A percentile compares a stretch with the other conserved stretches of the same genome.
phyloP scores from a whole-genome alignment of 202 grass and related monocot species.

The Carex sylvatica region DNA sequence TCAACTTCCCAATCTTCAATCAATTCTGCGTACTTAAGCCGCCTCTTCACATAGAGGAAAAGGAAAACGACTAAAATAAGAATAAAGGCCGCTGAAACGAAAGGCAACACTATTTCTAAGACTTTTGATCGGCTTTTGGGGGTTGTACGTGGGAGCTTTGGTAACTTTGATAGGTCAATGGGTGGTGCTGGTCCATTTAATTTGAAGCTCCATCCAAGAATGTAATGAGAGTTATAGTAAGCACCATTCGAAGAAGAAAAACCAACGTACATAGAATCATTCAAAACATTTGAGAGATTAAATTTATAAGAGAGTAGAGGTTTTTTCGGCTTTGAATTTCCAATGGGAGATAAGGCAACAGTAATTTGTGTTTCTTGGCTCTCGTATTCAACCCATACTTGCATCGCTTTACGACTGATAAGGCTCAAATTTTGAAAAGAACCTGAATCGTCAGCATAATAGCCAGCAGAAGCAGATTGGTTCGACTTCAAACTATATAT shows the following conservation, averaged over 20 bases:
- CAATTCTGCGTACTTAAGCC: conserved; percentile 50
- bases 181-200: conserved; percentile 46
- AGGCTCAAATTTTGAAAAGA: conserved; percentile 37
- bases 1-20: conserved; percentile 78
- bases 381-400: conserved; percentile 78
- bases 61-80: conserved; percentile 15
- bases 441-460: conserved; percentile 44
- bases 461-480: conserved; percentile 27
- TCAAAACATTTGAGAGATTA: conserved; percentile 45
- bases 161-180: conserved; percentile 41
- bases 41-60: conserved; percentile 34
- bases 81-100: conserved; percentile 34
- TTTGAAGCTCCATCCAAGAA: conserved; percentile 78
- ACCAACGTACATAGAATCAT: conserved; percentile 50
- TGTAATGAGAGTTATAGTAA: conserved; percentile 37
- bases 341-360: conserved; percentile 50
- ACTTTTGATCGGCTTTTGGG: conserved; percentile 36
- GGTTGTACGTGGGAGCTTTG: conserved; percentile 41
- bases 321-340: conserved; percentile 39
- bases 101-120: conserved; percentile 37
- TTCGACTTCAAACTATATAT: conserved; percentile 48
- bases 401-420: conserved; percentile 52
- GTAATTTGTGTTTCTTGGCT: conserved; percentile 27
- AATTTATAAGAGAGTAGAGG: conserved; percentile 38
- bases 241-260: conserved; percentile 60